Conservation (phyloP, 495 filamentous ascomycete species). For the Hypoxylon trugodes region DNA sequence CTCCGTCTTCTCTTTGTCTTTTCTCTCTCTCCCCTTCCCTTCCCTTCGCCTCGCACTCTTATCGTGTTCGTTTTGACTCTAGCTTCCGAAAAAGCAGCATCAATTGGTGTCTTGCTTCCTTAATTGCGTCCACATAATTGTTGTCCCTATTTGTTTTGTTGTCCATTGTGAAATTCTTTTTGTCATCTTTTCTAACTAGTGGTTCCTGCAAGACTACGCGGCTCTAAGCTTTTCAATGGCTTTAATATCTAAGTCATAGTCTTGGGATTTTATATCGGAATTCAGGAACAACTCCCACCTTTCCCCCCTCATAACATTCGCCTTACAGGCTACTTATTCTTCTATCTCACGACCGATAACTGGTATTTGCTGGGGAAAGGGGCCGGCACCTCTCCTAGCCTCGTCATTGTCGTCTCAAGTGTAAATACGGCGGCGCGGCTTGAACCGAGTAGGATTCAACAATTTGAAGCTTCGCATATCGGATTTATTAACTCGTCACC, state of each 20-base stretch:
- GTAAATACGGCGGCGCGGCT: conserved; percentile 15
- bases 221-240: conserved; percentile 18
- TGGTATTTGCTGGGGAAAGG: conserved; percentile 3
- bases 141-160: conserved; percentile 2
- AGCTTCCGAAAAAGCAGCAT: conserved; percentile 4
- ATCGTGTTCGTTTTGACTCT: not conserved
- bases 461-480: conserved; percentile 10
- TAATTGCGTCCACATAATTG: not conserved
- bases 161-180: not conserved
- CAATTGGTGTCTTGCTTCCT: conserved; percentile 15
- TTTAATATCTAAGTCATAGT: conserved; percentile 12
- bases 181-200: not conserved
- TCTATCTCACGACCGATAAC: not conserved
- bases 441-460: conserved; percentile 4
- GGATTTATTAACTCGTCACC: not conserved
- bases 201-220: not conserved
- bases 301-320: not conserved
- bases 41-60: conserved; percentile 2
- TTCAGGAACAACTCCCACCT: not conserved
- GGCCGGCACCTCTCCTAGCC: conserved; percentile 26
- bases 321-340: conserved; percentile 1
- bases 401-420: conserved; percentile 2
- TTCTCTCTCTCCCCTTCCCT: not conserved
- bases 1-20: conserved; percentile 17
- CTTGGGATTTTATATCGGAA: not conserved